Conservation (phyloP, 1,284 basidiomycete species). For the Pyrrhoderma noxium region DNA sequence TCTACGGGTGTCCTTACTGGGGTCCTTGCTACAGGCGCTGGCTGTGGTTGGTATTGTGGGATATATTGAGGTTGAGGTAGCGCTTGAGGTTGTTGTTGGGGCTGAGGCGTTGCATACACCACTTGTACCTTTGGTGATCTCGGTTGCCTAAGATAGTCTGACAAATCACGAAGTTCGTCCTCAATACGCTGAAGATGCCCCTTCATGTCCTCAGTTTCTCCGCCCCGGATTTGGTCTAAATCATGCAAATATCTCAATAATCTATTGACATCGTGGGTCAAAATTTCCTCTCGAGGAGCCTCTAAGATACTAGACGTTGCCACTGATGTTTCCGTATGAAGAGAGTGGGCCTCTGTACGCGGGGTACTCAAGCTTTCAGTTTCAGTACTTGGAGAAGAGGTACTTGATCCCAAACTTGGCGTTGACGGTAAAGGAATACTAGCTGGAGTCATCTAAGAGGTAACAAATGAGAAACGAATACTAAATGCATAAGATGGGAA, state of each 20-base stretch:
- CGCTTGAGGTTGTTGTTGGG: no score
- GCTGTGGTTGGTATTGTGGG: no score
- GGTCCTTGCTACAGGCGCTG: no score
- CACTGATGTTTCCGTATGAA: conserved; percentile 32
- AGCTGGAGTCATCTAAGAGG: conserved; percentile 27
- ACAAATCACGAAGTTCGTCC: conserved; percentile 53
- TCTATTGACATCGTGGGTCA: conserved; percentile 59
- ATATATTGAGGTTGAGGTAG: no score
- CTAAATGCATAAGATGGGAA: conserved; percentile 15
- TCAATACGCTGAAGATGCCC: conserved; percentile 55
- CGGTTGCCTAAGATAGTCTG: conserved; percentile 33
- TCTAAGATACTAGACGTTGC: conserved; percentile 26
- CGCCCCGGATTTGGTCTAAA: conserved; percentile 47
- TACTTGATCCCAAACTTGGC: conserved; percentile 31
- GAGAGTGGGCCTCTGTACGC: conserved; percentile 49
- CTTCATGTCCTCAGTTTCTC: conserved; percentile 53
- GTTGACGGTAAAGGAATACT: conserved; percentile 16
- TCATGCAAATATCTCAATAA: conserved; percentile 59
- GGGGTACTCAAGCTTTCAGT: conserved; percentile 59
- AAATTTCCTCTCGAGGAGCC: conserved; percentile 33
- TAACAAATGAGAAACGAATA: conserved; percentile 8
- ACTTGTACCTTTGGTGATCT: conserved; percentile 23
- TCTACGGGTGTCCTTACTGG: not conserved
- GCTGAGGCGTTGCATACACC: no score
- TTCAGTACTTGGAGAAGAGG: conserved; percentile 36